Evolutionary conservation across 192 early-diverging fungal species (phyloP).

Genomic region (Polychytrium aggregatum): DNA sequence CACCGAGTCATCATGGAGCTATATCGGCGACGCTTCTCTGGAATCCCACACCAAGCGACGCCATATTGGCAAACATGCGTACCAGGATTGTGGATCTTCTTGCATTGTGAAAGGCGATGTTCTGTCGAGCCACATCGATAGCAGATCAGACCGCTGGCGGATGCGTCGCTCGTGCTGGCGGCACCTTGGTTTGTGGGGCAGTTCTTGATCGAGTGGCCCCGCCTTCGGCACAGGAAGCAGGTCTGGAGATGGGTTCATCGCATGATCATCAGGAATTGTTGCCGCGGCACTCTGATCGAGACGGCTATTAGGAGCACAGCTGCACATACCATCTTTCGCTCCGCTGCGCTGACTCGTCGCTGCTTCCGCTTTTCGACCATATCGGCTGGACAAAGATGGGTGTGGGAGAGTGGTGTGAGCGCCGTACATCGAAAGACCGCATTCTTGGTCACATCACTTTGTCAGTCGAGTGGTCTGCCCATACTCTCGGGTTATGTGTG

Average conservation of each 20-base stretch:
- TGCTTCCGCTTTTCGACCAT: too few relatives aligned
- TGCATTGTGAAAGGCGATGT: slow-evolving; percentile 72
- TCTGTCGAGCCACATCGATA: slow-evolving; percentile 81
- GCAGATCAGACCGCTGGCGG: slow-evolving; percentile 42
- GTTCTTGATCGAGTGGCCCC: slow-evolving; percentile 71
- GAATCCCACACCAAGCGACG: neutral
- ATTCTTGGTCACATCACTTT: too few relatives aligned
- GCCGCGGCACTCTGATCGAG: too few relatives aligned
- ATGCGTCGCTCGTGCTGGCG: slow-evolving; percentile 1
- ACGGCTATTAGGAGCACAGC: too few relatives aligned
- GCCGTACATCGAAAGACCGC: too few relatives aligned
- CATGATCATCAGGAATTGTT: too few relatives aligned
- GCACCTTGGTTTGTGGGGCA: slow-evolving; percentile 40
- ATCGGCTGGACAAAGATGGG: too few relatives aligned
- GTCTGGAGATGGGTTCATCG: slow-evolving; percentile 20
- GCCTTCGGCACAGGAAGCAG: slow-evolving; percentile 78
- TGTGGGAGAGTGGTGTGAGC: too few relatives aligned
- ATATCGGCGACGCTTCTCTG: neutral
- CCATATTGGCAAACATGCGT: slow-evolving; percentile 1
- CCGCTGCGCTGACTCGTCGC: too few relatives aligned
- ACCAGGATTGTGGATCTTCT: slow-evolving; percentile 33
- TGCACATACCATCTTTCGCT: too few relatives aligned
- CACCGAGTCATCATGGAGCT: neutral
- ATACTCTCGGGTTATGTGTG: too few relatives aligned
- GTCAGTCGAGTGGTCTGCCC: too few relatives aligned